Evolutionary conservation across 129 eudicot genomes (phyloP).

Genomic region (Solidago caesia): DNA sequence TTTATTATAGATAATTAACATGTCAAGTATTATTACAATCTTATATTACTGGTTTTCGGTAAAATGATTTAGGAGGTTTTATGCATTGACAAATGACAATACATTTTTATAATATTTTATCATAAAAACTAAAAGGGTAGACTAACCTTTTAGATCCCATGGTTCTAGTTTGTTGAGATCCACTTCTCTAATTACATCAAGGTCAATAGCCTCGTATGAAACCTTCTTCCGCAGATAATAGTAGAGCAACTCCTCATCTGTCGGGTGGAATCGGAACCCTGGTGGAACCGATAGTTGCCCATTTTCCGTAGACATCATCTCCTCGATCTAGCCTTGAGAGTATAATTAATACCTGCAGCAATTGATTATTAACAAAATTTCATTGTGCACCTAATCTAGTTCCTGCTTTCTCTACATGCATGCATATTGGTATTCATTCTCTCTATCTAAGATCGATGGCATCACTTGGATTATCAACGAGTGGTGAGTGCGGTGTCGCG

Average conservation of each 20-base stretch:
- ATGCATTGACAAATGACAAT: too few species aligned
- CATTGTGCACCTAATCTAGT: too few species aligned
- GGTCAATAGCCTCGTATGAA: slow-evolving; percentile 78
- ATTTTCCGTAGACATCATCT: slow-evolving; percentile 26
- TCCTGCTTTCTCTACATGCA: too few species aligned
- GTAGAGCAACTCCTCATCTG: slow-evolving; percentile 76
- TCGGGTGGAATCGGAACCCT: slow-evolving; percentile 89
- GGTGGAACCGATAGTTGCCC: slow-evolving; percentile 76
- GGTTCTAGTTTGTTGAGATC: slow-evolving; percentile 96
- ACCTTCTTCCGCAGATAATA: slow-evolving; percentile 84
- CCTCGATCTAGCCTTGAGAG: neutral
- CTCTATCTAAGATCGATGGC: too few species aligned
- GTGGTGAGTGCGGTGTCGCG: too few species aligned
- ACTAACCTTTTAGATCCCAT: slow-evolving; percentile 88
- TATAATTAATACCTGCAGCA: neutral
- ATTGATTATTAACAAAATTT: neutral
- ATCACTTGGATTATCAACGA: too few species aligned
- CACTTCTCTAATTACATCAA: slow-evolving; percentile 86
- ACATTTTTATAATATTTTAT: too few species aligned
- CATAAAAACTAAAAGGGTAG: neutral
- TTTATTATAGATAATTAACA: too few species aligned
- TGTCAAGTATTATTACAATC: too few species aligned
- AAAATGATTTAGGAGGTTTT: too few species aligned
- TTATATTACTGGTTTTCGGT: too few species aligned
- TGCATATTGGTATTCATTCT: too few species aligned